Evolutionary conservation across 2,329 filamentous ascomycete species (phyloP).

Genomic region (Aspergillus calidoustus): DNA sequence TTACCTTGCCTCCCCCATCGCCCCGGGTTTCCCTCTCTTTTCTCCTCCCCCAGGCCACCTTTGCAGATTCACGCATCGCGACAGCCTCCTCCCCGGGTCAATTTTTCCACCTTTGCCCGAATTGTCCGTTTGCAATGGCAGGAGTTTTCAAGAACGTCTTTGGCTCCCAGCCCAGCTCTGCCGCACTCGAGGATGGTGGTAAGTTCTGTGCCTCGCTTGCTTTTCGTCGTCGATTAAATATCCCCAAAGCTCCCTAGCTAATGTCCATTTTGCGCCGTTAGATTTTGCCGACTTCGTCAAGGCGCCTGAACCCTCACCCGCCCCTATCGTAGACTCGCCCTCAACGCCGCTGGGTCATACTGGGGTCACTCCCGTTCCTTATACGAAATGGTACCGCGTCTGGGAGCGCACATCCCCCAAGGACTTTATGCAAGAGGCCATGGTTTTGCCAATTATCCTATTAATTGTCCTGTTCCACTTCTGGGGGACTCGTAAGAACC

Average conservation of each 20-base stretch:
- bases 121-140: constrained; percentile 38
- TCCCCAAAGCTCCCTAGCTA: constrained; percentile 3
- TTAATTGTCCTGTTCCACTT: constrained; percentile 79
- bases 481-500: constrained; percentile 79
- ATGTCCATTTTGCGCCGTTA: constrained; percentile 43
- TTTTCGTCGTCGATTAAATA: not conserved
- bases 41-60: constrained; percentile 27
- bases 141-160: constrained; percentile 47
- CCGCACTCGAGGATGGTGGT: constrained; percentile 46
- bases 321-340: constrained; percentile 50
- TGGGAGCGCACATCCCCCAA: constrained; percentile 84
- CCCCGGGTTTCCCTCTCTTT: constrained; percentile 21
- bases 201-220: constrained; percentile 22
- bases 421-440: constrained; percentile 87
- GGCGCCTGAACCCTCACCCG: constrained; percentile 68
- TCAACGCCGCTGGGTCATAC: constrained; percentile 50
- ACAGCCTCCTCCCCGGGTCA: constrained; percentile 1
- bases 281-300: constrained; percentile 95
- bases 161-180: constrained; percentile 36
- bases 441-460: constrained; percentile 76
- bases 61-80: constrained; percentile 17
- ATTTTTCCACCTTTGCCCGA: constrained; percentile 26
- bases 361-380: constrained; percentile 62
- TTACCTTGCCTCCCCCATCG: constrained; percentile 16
- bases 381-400: constrained; percentile 95